Base-by-base conservation (phyloP, 2,329 filamentous ascomycete genomes). In the Cytospora chrysosperma region DNA sequence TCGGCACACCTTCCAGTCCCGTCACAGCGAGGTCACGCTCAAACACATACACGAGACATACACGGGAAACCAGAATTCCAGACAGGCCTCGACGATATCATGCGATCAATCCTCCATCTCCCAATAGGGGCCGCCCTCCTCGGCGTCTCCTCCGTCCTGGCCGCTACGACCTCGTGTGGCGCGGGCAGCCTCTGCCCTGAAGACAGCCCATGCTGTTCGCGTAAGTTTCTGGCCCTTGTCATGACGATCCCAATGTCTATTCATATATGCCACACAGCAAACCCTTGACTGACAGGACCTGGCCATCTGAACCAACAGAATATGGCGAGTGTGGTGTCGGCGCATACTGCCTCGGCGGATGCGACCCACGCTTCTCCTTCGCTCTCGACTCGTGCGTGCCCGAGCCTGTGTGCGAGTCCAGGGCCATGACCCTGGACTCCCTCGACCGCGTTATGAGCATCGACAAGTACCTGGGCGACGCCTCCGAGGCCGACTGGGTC, bases 341-440 rank as follows among this genome's bases (percentile, higher is more conserved):
- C 72, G 95, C 93, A 62, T 98, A 91, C 84, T 99, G 95, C 73
- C 86, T 99, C 24, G 95, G 95, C 71, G 95, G 95, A 67, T 99
- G 95, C 80, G 94, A 98, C 74, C 91, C 93, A 34, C 85, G 88
- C 73, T 89, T 88, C 78, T 98, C 94, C 55, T 90, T 88, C 80
- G 85, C 85, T 15, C 83, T 97, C 70, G 87, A 96, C 69, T 88
- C 94, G 2, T 99, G 95, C 77, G 87, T 91, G 9, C 92, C 95
- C 19, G 89, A 84, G 63, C 94, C 95, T 7, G 84, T 92, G 32
- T 99, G 95, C 82, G 74, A 92, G 80, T 86, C 83, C 75, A 85
- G 85, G 71, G 87, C 83, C 58, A 92, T 92, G 81, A 85, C 83
- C 62, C 91, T 97, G 81, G 82, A 87, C 70, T 86, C 82, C 70